Evolutionary conservation across 441 rosid genomes (phyloP), one percentile per base, ranked within the genome.

Genomic region (Adansonia rubrostipa): DNA sequence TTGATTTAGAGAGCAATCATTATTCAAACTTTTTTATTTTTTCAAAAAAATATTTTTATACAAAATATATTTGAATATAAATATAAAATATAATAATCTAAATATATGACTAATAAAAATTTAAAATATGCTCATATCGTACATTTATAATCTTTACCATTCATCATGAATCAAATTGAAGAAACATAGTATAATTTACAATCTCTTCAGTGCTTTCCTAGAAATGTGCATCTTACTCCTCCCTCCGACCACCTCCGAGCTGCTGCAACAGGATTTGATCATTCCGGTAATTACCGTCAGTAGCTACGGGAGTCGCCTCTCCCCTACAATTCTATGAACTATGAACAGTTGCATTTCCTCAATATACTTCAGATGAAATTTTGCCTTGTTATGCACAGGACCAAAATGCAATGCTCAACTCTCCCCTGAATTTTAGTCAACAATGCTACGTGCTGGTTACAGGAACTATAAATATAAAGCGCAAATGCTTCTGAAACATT

Each of bases 231-330:
- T 71, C 60, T 51, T 20, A 56, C n/a, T 77, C 40, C 40, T 36
- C 67, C 64, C 4, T 54, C 54, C 70, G 78, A 11, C 54, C 51
- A 58, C 24, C 61, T 74, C 63, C 75, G 40, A n/a, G 75, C 75
- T 9, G 69, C 63, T 19, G 61, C 62, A 50, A 74, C 78, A 22
- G 62, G 65, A 73, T 71, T 76, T 71, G 71, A n/a, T 71, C 53
- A 53, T 64, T 74, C 77, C 60, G n/a, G 76, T 14, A 47, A n/a
- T 36, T 36, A 36, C 74, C 61, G 14, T 48, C 80, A 71, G 60
- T 56, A 48, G 15, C 45, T 8, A 14, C 79, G 60, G 50, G 85
- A 72, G 58, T 67, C 79, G 66, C 77, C 57, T 4, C 78, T 74
- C 76, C 40, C 71, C 80, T 83, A 45, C 77, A 64, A 47, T 20